phyloP scores from a whole-genome alignment of 2,329 filamentous ascomycete species.

The Beauveria australis region DNA sequence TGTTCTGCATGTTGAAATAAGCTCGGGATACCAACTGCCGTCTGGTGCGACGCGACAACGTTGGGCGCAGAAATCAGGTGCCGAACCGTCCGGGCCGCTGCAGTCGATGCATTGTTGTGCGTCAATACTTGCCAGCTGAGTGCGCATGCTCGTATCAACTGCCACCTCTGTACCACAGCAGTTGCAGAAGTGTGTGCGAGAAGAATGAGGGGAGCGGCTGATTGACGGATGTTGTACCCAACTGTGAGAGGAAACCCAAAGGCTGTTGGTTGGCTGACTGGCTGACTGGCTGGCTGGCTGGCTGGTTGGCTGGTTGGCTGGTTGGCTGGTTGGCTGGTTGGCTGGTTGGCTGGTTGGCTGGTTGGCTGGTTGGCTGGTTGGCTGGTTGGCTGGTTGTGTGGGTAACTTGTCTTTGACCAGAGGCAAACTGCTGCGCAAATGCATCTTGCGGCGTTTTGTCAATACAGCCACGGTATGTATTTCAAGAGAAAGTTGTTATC shows the following conservation, averaged over 20 bases:
- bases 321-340: neutral
- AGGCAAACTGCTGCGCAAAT: neutral
- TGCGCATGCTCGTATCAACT: neutral
- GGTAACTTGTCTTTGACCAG: neutral
- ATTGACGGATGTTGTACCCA: neutral
- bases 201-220: neutral
- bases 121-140: neutral
- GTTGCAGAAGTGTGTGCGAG: neutral
- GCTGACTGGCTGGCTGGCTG: too few species aligned
- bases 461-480: neutral
- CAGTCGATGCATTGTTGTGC: neutral
- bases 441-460: neutral
- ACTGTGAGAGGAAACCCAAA: neutral
- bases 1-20: constrained; percentile 7
- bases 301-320: too few species aligned
- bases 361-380: too few species aligned
- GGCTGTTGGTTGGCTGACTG: too few species aligned
- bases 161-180: neutral
- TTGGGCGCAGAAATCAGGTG: neutral
- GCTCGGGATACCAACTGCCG: neutral
- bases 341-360: too few species aligned
- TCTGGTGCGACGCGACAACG: neutral
- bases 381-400: neutral
- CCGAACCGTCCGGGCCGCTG: neutral
- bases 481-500: neutral